These are phyloP conservation scores for Cajanus cajan DNA, from an alignment of 306 rosid species.

Conservation along the genomic window DNA sequence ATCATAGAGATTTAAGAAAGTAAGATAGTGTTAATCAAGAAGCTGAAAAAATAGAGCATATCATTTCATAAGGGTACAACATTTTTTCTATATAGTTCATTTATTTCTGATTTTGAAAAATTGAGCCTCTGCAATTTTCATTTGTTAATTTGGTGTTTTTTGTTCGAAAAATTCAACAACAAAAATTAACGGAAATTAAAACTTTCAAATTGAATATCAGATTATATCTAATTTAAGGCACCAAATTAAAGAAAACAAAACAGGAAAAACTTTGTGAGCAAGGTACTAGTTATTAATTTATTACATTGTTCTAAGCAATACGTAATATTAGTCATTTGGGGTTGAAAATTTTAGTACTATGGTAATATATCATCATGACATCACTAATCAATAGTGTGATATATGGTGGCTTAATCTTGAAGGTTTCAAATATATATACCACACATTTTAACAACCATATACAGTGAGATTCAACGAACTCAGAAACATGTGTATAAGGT, in stretches of 20 bases:
- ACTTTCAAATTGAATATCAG: background rate
- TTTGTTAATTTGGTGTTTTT: background rate
- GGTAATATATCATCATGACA: conserved; percentile 30
- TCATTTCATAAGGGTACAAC: background rate
- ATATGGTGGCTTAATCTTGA: background rate
- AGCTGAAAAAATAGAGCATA: background rate
- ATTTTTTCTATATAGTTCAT: background rate
- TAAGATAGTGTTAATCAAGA: background rate
- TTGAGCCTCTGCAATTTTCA: background rate
- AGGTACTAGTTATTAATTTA: background rate
- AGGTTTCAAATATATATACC: background rate
- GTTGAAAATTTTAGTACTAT: background rate
- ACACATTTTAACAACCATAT: background rate
- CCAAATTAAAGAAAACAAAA: background rate
- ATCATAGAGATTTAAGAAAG: background rate
- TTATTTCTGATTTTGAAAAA: background rate
- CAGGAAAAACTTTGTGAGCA: background rate
- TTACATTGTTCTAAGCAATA: background rate
- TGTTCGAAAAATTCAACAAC: background rate
- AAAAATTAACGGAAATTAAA: background rate
- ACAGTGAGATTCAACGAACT: background rate
- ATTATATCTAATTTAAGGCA: background rate
- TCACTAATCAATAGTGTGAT: conserved; percentile 13
- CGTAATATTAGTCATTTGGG: background rate
- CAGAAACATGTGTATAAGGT: background rate